Evolutionary conservation across 2,329 filamentous ascomycete genomes (phyloP).

Genomic region (Fusarium brachygibbosum): DNA sequence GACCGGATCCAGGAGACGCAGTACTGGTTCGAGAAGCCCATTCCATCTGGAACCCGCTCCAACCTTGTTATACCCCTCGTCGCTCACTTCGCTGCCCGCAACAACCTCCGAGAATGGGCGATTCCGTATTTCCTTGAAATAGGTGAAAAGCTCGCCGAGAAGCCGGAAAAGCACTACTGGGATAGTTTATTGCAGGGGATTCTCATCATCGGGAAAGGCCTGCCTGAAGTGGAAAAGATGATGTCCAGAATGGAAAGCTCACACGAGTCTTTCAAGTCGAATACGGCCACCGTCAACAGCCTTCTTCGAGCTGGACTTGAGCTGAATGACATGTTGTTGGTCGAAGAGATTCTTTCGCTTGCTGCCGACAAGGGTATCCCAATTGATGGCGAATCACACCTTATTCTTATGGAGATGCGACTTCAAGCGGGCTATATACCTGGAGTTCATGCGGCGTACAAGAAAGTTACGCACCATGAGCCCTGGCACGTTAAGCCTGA

Average conservation of each 20-base stretch:
- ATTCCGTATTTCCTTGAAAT: conserved; percentile 68
- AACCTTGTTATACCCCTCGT: conserved; percentile 49
- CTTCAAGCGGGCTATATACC: conserved; percentile 79
- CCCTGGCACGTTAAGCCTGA: conserved; percentile 61
- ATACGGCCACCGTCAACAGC: conserved; percentile 80
- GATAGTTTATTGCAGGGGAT: conserved; percentile 82
- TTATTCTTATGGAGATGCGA: conserved; percentile 81
- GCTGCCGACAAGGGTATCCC: conserved; percentile 74
- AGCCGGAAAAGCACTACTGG: conserved; percentile 70
- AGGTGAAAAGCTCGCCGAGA: conserved; percentile 59
- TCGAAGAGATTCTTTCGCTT: conserved; percentile 79
- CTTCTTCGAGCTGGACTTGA: conserved; percentile 80
- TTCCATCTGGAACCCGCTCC: conserved; percentile 51
- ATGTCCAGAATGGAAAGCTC: conserved; percentile 80
- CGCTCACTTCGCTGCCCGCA: conserved; percentile 69
- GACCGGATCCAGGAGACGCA: conserved; percentile 73
- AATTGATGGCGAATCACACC: conserved; percentile 77
- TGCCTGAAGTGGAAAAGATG: conserved; percentile 64
- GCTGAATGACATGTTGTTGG: conserved; percentile 77
- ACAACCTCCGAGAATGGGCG: conserved; percentile 72
- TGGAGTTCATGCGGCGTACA: conserved; percentile 76
- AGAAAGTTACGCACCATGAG: conserved; percentile 55
- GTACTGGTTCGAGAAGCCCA: conserved; percentile 73
- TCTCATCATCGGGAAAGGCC: conserved; percentile 74
- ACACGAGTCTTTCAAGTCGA: conserved; percentile 65